Conservation (phyloP, 2,329 filamentous ascomycete genomes). For the Exophiala sp. region DNA sequence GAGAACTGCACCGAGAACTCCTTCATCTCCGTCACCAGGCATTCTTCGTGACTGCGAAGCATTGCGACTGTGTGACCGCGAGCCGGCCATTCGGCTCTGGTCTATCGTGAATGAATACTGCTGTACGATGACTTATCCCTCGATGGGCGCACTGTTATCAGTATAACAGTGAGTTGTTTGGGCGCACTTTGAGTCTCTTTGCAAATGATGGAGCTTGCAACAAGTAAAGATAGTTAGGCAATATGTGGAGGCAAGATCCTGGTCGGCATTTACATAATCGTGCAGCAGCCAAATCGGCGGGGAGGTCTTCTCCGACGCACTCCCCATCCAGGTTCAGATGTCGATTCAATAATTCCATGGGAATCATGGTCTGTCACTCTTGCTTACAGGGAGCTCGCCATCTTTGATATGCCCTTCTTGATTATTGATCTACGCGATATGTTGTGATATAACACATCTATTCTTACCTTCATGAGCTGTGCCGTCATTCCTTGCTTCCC, state of each 20-base stretch:
- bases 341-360: too few relatives aligned
- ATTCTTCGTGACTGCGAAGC: conserved; percentile 41
- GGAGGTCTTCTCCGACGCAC: neutral
- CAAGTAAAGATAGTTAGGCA: neutral
- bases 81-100: conserved; percentile 39
- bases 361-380: neutral
- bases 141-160: neutral
- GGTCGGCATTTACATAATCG: neutral
- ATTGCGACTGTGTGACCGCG: conserved; percentile 39
- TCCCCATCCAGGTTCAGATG: neutral
- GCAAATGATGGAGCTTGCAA: neutral
- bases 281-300: neutral
- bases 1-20: conserved; percentile 46
- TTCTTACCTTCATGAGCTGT: neutral
- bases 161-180: neutral
- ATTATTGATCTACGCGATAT: neutral
- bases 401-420: neutral
- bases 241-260: neutral
- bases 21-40: conserved; percentile 40
- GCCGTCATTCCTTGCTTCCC: neutral
- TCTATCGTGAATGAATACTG: neutral
- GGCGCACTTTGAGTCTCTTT: neutral
- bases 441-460: neutral
- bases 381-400: conserved; percentile 6
- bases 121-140: neutral